Conservation (phyloP, 1,284 basidiomycete species). For the Caloboletus inedulis region DNA sequence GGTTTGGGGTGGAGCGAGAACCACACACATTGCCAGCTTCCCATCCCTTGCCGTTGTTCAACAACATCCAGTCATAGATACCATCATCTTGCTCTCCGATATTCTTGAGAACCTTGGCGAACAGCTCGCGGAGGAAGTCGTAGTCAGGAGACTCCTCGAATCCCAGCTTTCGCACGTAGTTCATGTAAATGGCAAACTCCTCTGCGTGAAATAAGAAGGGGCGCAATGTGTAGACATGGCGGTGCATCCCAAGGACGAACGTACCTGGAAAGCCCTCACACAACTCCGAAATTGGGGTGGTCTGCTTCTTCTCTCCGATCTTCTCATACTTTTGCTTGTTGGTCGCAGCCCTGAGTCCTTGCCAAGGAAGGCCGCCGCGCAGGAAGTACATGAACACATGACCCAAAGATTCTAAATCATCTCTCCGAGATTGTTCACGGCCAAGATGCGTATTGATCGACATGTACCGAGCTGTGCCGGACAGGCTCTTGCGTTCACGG, state of each 20-base stretch:
- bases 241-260: slow-evolving; percentile 30
- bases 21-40: slow-evolving; percentile 70
- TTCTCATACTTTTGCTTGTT: slow-evolving; percentile 99
- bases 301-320: slow-evolving; percentile 98
- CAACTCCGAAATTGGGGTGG: slow-evolving; percentile 86
- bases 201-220: slow-evolving; percentile 46
- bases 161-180: slow-evolving; percentile 93
- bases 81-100: slow-evolving; percentile 89
- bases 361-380: slow-evolving; percentile 92
- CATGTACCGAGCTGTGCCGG: slow-evolving; percentile 97
- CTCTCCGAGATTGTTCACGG: slow-evolving; percentile 84
- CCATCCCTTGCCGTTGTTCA: slow-evolving; percentile 89
- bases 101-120: slow-evolving; percentile 89
- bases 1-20: slow-evolving; percentile 4
- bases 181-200: slow-evolving; percentile 96
- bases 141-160: slow-evolving; percentile 98
- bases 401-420: slow-evolving; percentile 91
- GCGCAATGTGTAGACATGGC: not conserved
- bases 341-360: slow-evolving; percentile 91
- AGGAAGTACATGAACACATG: slow-evolving; percentile 99
- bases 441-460: slow-evolving; percentile 99
- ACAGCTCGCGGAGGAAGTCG: slow-evolving; percentile 93
- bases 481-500: slow-evolving; percentile 96
- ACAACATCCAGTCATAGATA: slow-evolving; percentile 95
- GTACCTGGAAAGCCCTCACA: slow-evolving; percentile 95